phyloP scores from a whole-genome alignment of 305 asterid genomes.

The Solanum aculeatissimum region DNA sequence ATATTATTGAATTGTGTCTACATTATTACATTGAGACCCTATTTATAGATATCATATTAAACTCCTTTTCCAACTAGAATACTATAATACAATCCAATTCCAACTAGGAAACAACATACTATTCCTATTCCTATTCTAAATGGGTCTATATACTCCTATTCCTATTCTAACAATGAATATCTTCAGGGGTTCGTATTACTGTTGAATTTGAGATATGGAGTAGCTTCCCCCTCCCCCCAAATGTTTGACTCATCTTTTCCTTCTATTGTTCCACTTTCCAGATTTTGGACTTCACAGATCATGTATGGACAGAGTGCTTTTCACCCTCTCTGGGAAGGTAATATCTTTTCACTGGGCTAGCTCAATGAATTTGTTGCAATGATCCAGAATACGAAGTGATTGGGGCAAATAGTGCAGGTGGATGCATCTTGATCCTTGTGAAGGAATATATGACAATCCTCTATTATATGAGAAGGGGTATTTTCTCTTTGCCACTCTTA shows the following conservation, averaged over 20 bases:
- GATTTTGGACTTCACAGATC: constrained; percentile 91
- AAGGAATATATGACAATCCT: constrained; percentile 88
- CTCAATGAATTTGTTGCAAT: background rate
- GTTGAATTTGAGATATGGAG: background rate
- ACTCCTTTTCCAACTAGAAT: too few species aligned
- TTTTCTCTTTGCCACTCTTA: constrained; percentile 5
- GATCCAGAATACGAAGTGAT: background rate
- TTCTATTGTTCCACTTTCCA: constrained; percentile 12
- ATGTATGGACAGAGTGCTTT: constrained; percentile 98
- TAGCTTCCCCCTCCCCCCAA: background rate
- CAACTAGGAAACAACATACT: too few species aligned
- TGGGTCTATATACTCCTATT: too few species aligned
- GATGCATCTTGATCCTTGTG: constrained; percentile 99
- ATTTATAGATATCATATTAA: too few species aligned
- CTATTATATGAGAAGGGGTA: constrained; percentile 95
- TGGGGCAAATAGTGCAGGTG: constrained; percentile 52
- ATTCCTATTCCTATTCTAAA: too few species aligned
- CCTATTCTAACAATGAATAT: too few species aligned
- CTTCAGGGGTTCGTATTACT: background rate
- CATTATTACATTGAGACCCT: too few species aligned
- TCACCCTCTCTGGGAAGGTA: constrained; percentile 75
- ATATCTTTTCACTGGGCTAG: constrained; percentile 3
- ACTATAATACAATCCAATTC: too few species aligned
- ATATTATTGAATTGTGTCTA: too few species aligned
- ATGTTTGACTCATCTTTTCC: background rate